Conservation (phyloP, 306 rosid genomes). For the Gillenia trifoliata region DNA sequence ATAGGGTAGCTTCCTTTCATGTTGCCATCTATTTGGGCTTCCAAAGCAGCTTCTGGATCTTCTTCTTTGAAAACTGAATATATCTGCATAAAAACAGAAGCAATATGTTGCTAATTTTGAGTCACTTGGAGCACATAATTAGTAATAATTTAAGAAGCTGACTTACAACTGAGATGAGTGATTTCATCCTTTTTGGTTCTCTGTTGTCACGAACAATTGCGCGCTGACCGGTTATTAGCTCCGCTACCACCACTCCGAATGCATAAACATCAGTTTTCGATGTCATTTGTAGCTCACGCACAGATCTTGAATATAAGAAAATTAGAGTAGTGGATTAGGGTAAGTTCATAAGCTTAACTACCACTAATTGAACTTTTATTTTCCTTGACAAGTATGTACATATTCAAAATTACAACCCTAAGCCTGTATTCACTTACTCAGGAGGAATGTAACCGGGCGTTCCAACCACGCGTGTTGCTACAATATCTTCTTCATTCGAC, state of each 20-base stretch:
- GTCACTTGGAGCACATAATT: neutral
- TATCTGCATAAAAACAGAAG: neutral
- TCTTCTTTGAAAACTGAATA: conserved; percentile 28
- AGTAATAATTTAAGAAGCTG: neutral
- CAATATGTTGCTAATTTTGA: neutral
- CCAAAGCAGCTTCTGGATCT: conserved; percentile 35
- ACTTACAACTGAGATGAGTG: conserved; percentile 48
- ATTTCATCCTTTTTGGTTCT: conserved; percentile 32
- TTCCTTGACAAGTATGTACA: neutral
- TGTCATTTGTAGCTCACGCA: conserved; percentile 57
- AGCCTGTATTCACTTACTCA: conserved; percentile 32
- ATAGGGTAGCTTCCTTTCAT: conserved; percentile 41
- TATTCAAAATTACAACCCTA: too few species aligned
- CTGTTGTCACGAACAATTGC: conserved; percentile 44
- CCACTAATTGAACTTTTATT: neutral
- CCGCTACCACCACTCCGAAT: conserved; percentile 59
- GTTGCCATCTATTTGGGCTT: conserved; percentile 39
- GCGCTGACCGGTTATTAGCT: conserved; percentile 51
- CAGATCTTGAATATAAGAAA: conserved; percentile 27
- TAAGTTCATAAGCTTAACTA: neutral
- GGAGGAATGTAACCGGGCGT: conserved; percentile 76
- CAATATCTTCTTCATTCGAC: conserved; percentile 41
- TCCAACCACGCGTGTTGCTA: conserved; percentile 62
- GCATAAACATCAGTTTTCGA: conserved; percentile 64
- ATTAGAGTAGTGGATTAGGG: neutral